Base-by-base conservation (phyloP, 768 basidiomycete genomes). In the Pleurotus giganteus region DNA sequence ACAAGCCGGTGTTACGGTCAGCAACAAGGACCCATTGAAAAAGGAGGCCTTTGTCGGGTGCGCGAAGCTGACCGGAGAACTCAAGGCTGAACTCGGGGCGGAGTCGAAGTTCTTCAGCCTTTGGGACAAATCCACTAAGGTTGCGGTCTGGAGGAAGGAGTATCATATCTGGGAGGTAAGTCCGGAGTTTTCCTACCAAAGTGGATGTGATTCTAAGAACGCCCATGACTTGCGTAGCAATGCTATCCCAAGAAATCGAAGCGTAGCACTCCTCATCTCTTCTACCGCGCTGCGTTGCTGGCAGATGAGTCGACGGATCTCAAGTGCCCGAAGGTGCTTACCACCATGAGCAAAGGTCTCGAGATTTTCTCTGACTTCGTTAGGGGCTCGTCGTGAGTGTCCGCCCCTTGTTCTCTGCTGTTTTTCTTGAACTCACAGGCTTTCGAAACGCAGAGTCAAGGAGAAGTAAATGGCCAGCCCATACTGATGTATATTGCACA, bases 331-430 rank as follows among this genome's bases (percentile, higher is more conserved):
- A 51, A 37, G 31, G 34, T 26, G 19, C 24, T 51, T 12, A 37
- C n/a, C 8, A 34, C 29, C 11, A 51, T 51, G 49, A 51, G 49
- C 34, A 51, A 51, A 51, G 49, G 34, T 8, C 34, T 51, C 6
- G 49, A 51, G 26, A 51, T 51, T 21, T 51, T 51, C 49, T 51
- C 49, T 24, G 49, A 51, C 21, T 37, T 51, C n/a, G 49, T 51
- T 11, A 51, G 37, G 27, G 49, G 49, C 23, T 51, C 49, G 17
- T 51, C 49, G 49, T 51, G 21, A 13, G 49, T 51, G 29, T 6
- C 4, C 5, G 8, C 19, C n/a, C 4, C 24, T 17, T 5, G 24
- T 19, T 47, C n/a, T 31, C n/a, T 21, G 21, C 5, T 15, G 15
- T 47, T 19, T 17, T 36, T 51, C 49, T 23, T 24, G 23, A 17